Evolutionary conservation across 164 flowering plant genomes (phyloP), one percentile per base, ranked within the genome.

Genomic region (Magnolia sinica): DNA sequence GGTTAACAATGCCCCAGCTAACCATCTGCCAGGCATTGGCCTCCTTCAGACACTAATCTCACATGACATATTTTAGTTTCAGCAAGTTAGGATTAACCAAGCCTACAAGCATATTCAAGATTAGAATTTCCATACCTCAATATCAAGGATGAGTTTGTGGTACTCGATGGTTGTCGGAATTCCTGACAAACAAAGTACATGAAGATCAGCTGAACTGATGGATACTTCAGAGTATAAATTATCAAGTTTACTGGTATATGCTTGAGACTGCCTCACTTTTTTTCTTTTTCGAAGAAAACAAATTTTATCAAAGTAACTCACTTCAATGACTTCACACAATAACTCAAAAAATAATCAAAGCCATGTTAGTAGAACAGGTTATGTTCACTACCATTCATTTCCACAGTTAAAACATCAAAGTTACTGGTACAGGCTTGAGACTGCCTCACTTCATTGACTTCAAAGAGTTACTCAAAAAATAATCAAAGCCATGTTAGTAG

Each of bases 141-240:
- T 75, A 14, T 96, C 98, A 78, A 96, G 94, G 82, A 96, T 96
- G 49, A 96, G 97, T 79, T 96, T 96, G 78, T 96, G 99, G 87
- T 94, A 96, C 0, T 94, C 99, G 55, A 96, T 94, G 55, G 99
- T 96, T 68, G 98, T 96, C 50, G 99, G 98, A 78, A 94, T 90
- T 24, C 98, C 98, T 94, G 89, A 73, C 68, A 63, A 75, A 75
- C 66, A 55, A 74, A 50, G 58, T 19, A 50, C 5, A 2, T 23
- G 14, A 80, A 29, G 22, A 68, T 59, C 7, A n/a, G 23, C 65
- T 45, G 13, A 66, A 71, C 16, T 8, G 27, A 13, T 14, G 66
- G 70, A 58, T 29, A 63, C n/a, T 45, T 20, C 4, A 75, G 7
- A 2, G 37, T 55, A 55, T 1, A 55, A 55, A 55, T 11, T 10